Conservation (phyloP, 257 asterid genomes). For the Fraxinus americana region DNA sequence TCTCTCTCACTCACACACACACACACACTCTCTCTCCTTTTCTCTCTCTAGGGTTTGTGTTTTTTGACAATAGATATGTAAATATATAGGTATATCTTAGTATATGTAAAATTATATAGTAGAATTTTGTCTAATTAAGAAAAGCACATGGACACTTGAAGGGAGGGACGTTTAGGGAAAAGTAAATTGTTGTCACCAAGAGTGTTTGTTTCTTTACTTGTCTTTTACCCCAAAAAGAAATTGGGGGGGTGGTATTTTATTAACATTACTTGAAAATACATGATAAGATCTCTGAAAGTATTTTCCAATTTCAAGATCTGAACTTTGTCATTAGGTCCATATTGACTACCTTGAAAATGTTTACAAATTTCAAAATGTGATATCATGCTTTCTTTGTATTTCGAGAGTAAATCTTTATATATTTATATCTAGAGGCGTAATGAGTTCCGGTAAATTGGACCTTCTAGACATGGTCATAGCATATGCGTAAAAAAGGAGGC, state of each 20-base stretch:
- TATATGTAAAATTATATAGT: background rate
- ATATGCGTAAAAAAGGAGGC: no score
- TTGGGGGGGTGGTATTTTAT: background rate
- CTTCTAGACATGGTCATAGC: no score
- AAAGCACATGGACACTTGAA: background rate
- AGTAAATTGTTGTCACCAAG: slow-evolving; percentile 75
- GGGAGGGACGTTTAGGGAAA: slow-evolving; percentile 43
- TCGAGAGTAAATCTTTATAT: no score
- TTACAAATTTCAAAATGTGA: no score
- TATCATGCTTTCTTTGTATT: no score
- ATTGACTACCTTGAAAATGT: no score
- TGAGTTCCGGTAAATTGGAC: no score
- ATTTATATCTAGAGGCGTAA: no score
- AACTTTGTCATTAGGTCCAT: background rate
- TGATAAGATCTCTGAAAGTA: background rate
- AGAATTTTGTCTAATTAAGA: background rate
- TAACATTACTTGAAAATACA: background rate
- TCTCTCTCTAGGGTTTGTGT: background rate
- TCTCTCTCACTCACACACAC: no score
- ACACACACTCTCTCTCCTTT: background rate
- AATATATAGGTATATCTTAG: background rate
- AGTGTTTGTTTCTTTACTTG: slow-evolving; percentile 68
- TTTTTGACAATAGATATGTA: background rate
- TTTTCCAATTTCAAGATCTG: background rate
- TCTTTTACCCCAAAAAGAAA: slow-evolving; percentile 38